phyloP scores from a whole-genome alignment of 2,329 filamentous ascomycete species.

The Penicillium sp. region DNA sequence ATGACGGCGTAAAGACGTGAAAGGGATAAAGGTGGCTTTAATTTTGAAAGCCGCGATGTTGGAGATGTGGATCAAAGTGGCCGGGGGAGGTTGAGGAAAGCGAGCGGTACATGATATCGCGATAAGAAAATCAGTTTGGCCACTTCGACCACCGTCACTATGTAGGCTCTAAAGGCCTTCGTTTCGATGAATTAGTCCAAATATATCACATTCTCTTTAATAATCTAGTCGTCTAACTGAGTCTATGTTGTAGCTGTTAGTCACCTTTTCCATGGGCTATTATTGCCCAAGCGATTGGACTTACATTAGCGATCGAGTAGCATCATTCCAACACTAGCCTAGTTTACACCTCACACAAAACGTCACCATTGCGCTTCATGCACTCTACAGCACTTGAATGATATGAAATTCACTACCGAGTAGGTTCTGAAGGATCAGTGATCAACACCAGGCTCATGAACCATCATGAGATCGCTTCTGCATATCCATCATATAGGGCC shows the following conservation, averaged over 20 bases:
- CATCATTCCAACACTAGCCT: background rate
- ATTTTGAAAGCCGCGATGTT: background rate
- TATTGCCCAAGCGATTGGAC: background rate
- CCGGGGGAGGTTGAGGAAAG: background rate
- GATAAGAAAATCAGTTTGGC: constrained; percentile 15
- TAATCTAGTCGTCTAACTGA: background rate
- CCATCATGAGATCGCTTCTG: constrained; percentile 1
- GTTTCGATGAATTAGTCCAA: background rate
- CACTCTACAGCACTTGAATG: background rate
- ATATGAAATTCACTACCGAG: background rate
- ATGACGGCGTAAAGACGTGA: constrained; percentile 19
- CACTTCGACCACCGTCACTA: background rate
- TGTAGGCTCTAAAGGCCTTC: background rate
- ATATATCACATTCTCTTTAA: background rate
- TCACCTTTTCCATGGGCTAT: background rate
- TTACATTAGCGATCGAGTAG: background rate
- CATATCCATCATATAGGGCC: background rate
- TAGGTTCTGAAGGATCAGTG: background rate
- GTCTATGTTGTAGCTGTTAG: background rate
- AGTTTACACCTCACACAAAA: background rate
- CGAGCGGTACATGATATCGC: constrained; percentile 11
- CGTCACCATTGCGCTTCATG: background rate
- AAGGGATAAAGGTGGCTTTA: background rate
- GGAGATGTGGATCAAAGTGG: background rate
- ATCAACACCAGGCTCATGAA: background rate